Base-by-base conservation (phyloP, 371 early-diverging fungal species). In the Mortierella sp. region DNA sequence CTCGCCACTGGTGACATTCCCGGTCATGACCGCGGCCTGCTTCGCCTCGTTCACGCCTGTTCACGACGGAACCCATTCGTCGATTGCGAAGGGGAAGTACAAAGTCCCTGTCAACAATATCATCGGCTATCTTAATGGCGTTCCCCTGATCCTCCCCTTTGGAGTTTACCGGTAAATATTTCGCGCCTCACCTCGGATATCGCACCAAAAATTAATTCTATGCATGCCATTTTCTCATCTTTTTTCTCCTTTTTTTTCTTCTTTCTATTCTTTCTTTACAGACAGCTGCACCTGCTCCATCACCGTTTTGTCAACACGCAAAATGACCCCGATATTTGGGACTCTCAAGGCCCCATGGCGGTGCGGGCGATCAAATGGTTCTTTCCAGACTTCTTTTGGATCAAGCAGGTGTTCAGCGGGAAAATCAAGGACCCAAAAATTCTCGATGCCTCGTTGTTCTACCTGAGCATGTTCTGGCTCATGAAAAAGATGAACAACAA, bases 21-120 rank as follows among this genome's bases (percentile, higher is more conserved):
- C 82, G 0, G 9, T 77, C 37, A 81, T 81, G 82, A 74, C 82
- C 2, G 77, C 77, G 0, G 82, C 82, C 37, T 70, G 66, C 65
- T 81, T 81, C 68, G 82, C 82, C 19, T 41, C 71, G 19, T 81
- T 81, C 45, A 81, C 82, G n/a, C 82, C 82, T 5, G 74, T 81
- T 0, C 82, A 81, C 45, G 82, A 81, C 52, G 82, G 74, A 0
- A 77, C 82, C 0, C 82, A 81, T 43, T 81, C 70, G 29, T 81
- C 82, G 9, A 74, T 81, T 9, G 82, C 82, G 16, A 81, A 81
- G 48, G 82, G 82, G 8, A 26, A 37, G 22, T 77, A 77, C 72
- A 81, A 81, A 44, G 71, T 64, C 16, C 19, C 43, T 6, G 44
- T 81, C 72, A 81, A 81, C 71, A 64, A 74, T 53, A 24, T 81